Evolutionary conservation across 2,329 filamentous ascomycete species (phyloP).

Genomic region (Monosporascus sp.): DNA sequence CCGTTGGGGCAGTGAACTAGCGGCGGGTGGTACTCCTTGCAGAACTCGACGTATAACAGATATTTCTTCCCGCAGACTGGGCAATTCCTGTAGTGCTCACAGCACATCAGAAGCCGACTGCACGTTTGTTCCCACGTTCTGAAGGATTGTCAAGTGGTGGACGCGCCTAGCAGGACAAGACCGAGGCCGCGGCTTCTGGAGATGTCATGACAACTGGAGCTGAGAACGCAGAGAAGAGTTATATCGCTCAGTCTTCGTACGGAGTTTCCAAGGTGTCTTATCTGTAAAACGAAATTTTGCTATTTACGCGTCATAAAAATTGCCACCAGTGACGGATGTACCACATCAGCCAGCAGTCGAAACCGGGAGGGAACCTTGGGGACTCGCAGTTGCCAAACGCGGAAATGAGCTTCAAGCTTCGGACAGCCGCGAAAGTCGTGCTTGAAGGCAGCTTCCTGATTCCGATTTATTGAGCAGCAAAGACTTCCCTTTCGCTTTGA

Average conservation of each 20-base stretch:
- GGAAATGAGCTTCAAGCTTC: neutral
- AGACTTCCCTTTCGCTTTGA: neutral
- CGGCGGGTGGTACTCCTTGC: constrained; percentile 45
- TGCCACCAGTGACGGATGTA: neutral
- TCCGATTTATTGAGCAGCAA: neutral
- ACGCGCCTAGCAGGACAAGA: neutral
- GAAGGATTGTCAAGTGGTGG: neutral
- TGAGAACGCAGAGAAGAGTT: neutral
- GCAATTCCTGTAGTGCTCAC: constrained; percentile 51
- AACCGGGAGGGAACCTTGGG: neutral
- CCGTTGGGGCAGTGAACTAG: constrained; percentile 42
- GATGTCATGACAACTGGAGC: neutral
- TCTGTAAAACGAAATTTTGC: neutral
- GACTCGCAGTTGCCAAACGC: neutral
- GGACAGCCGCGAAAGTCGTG: neutral
- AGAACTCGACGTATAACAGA: constrained; percentile 54
- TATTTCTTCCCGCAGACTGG: constrained; percentile 56
- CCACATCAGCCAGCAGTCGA: neutral
- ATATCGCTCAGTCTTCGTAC: neutral
- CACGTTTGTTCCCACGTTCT: neutral
- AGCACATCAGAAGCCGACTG: constrained; percentile 48
- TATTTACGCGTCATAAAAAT: neutral
- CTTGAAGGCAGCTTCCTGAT: neutral
- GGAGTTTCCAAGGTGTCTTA: neutral
- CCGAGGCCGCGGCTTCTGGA: neutral